Evolutionary conservation across 2,329 filamentous ascomycete genomes (phyloP).

Genomic region (Cordyceps pruinosa): DNA sequence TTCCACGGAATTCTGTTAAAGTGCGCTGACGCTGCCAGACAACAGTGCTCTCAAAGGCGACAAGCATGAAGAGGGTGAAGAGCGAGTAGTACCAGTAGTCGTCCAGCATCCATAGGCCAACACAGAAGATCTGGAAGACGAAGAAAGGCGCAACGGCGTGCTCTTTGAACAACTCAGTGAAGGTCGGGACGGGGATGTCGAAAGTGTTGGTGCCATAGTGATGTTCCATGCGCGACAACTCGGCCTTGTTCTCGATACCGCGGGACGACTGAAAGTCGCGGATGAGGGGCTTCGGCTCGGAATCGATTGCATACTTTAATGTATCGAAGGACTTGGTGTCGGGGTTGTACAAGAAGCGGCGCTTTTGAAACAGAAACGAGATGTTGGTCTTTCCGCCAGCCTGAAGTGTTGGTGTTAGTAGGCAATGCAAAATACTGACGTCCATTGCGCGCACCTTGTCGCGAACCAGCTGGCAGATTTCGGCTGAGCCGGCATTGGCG

Average conservation of each 20-base stretch:
- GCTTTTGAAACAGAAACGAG: constrained; percentile 97
- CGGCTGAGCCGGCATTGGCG: constrained; percentile 79
- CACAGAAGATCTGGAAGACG: constrained; percentile 98
- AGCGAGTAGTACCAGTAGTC: constrained; percentile 99
- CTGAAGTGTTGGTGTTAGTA: constrained; percentile 27
- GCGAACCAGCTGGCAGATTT: constrained; percentile 75
- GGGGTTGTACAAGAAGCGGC: constrained; percentile 79
- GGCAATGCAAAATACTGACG: background rate
- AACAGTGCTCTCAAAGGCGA: constrained; percentile 95
- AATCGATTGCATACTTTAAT: constrained; percentile 75
- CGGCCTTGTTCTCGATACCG: constrained; percentile 66
- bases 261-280: constrained; percentile 71
- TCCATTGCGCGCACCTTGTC: constrained; percentile 51
- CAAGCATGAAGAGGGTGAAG: constrained; percentile 97
- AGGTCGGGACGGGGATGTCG: constrained; percentile 94
- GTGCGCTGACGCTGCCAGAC: constrained; percentile 98
- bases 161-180: constrained; percentile 93
- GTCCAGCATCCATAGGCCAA: constrained; percentile 96
- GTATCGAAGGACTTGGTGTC: constrained; percentile 71
- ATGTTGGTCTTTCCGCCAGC: constrained; percentile 65
- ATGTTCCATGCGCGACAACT: constrained; percentile 73
- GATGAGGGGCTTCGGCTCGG: constrained; percentile 73
- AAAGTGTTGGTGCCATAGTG: constrained; percentile 96
- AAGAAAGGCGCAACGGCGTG: constrained; percentile 98
- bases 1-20: constrained; percentile 90